These are phyloP conservation scores for Pachysandra terminalis DNA, from an alignment of 164 flowering plant species.

Conservation along the genomic window DNA sequence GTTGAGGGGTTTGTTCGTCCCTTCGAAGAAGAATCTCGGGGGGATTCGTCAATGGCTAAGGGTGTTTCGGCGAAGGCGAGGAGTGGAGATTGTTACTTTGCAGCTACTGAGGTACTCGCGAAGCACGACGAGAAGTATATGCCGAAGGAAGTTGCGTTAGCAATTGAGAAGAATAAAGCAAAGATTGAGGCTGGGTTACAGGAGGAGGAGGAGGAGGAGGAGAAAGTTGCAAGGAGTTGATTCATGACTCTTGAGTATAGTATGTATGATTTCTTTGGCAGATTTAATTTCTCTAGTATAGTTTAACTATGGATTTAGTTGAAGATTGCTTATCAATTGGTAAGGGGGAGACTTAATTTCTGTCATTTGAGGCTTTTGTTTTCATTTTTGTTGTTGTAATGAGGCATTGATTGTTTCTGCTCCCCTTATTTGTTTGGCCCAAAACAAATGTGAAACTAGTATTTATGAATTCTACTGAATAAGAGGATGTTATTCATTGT, in stretches of 20 bases:
- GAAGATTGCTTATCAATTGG: background rate
- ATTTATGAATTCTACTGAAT: background rate
- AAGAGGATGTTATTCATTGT: background rate
- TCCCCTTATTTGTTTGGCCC: slow-evolving; percentile 3
- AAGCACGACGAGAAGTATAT: slow-evolving; percentile 98
- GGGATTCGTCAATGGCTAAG: slow-evolving; percentile 20
- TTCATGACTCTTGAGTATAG: background rate
- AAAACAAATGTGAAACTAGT: background rate
- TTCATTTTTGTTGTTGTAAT: slow-evolving; percentile 5
- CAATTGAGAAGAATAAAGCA: slow-evolving; percentile 80
- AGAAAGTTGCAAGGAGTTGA: background rate
- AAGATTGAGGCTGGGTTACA: slow-evolving; percentile 21
- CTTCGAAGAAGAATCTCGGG: slow-evolving; percentile 38
- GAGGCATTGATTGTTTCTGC: slow-evolving; percentile 2
- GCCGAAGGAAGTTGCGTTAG: slow-evolving; percentile 81
- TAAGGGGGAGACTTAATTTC: background rate
- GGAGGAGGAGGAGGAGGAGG: slow-evolving; percentile 19
- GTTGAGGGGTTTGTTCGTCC: slow-evolving; percentile 84
- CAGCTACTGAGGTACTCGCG: slow-evolving; percentile 78
- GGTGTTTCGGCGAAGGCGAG: slow-evolving; percentile 59
- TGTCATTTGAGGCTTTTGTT: background rate
- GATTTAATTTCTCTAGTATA: background rate
- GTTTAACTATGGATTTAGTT: background rate
- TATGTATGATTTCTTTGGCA: background rate
- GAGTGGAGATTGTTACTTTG: slow-evolving; percentile 54